A percentile compares a stretch with the other conserved stretches of the same genome.
Conservation (phyloP, 2,329 filamentous ascomycete species). For the Aspergillus melleus region DNA sequence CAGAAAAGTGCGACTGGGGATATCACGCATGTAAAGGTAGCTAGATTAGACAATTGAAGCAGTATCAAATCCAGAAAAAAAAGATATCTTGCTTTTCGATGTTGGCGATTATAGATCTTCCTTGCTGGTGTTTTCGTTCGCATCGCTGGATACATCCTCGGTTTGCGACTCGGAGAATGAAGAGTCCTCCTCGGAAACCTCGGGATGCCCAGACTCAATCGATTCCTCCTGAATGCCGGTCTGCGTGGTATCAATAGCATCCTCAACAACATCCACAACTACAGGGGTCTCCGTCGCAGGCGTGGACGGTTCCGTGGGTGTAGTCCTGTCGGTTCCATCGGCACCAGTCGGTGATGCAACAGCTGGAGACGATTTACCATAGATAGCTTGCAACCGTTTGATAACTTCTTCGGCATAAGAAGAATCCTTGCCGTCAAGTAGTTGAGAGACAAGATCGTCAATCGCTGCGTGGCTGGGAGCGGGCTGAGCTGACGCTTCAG, state of each 20-base stretch:
- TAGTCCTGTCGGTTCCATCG: neutral
- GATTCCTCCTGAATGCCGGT: neutral
- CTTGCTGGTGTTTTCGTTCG: constrained; percentile 47
- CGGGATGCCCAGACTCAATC: neutral
- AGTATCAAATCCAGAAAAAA: neutral
- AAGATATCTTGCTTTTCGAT: neutral
- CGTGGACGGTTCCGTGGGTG: neutral
- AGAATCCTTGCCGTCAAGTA: constrained; percentile 74
- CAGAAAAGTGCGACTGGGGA: constrained; percentile 9
- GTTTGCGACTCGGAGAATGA: constrained; percentile 27
- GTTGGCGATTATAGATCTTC: constrained; percentile 25
- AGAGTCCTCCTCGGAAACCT: neutral
- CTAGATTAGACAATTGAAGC: constrained; percentile 2
- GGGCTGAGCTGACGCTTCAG: neutral
- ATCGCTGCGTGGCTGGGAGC: constrained; percentile 68
- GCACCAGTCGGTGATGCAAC: constrained; percentile 32
- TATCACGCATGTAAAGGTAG: constrained; percentile 11
- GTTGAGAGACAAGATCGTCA: constrained; percentile 71
- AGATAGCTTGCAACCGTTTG: constrained; percentile 68
- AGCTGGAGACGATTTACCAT: constrained; percentile 60
- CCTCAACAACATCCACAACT: neutral
- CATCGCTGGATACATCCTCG: constrained; percentile 46
- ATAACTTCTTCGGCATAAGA: constrained; percentile 80
- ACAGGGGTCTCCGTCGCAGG: neutral
- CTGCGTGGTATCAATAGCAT: neutral